Evolutionary conservation across 345 rosid genomes (phyloP), one percentile per base, ranked within the genome.

Genomic region (Brassica carinata): DNA sequence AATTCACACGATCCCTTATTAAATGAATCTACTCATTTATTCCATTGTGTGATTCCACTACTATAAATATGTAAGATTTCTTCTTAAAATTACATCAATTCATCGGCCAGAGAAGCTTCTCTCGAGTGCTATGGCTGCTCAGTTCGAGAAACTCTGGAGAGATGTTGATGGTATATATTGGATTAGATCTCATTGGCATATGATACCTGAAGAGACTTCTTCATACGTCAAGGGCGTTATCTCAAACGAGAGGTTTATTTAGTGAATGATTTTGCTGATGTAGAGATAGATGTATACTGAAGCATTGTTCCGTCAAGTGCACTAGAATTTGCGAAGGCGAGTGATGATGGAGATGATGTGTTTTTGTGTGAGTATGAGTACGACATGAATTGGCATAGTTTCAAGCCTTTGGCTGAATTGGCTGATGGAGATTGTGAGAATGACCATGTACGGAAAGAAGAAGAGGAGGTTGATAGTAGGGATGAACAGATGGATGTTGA

Each of bases 301-400:
- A 89, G 84, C 98, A 87, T 77, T 95, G 99, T 84, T 86, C 31
- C 82, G 94, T 95, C 14, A 85, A 69, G 92, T 87, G 43, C 74
- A 98, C 96, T 18, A 82, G 96, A 91, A 66, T 93, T 87, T 82
- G 82, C 85, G 6, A 89, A 87, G 84, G 95, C 93, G 64, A 87
- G 69, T 31, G 72, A 91, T 66, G 89, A 85, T 77, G 98, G 98
- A 30, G 97, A 95, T 88, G 99, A 93, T 84, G 77, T 95, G 66
- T 95, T 89, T 73, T 79, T 93, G 1, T 93, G 99, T 64, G 99
- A 94, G 84, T 92, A 95, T 78, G 98, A 93, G 53, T 95, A 95
- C 77, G 98, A 93, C 82, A 81, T 89, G 48, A 90, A 83, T 33
- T 90, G 99, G 98, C 94, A 91, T 82, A 88, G 86, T 76, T 95